Conservation (phyloP, 2,329 filamentous ascomycete genomes). For the Talaromyces marneffei region DNA sequence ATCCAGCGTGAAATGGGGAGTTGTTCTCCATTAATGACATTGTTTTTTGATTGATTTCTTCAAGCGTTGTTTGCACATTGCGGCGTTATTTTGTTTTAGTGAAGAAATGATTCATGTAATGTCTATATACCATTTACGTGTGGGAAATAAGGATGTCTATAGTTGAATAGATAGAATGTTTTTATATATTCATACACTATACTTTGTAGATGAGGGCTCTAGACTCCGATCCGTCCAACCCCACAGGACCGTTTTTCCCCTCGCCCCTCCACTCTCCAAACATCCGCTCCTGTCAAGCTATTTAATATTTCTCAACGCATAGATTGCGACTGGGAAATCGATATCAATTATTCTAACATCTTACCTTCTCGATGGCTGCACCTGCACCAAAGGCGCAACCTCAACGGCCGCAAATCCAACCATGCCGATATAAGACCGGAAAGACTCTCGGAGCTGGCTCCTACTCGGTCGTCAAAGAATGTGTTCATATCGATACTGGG, state of each 20-base stretch:
- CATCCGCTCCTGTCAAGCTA: neutral
- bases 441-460: slow-evolving; percentile 96
- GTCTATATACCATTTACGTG: slow-evolving; percentile 1
- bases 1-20: neutral
- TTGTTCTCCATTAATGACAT: neutral
- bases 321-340: neutral
- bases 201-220: neutral
- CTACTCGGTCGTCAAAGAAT: slow-evolving; percentile 98
- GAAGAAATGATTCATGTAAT: neutral
- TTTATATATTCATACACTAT: neutral
- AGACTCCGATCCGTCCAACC: neutral
- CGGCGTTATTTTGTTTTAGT: neutral
- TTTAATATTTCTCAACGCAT: neutral
- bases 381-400: slow-evolving; percentile 9
- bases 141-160: neutral
- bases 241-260: neutral
- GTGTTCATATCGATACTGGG: slow-evolving; percentile 95
- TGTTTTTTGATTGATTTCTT: slow-evolving; percentile 2
- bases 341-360: neutral
- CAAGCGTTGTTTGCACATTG: neutral
- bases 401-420: slow-evolving; percentile 66
- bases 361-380: slow-evolving; percentile 5
- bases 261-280: neutral
- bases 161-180: neutral
- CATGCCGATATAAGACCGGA: slow-evolving; percentile 96